Base-by-base conservation (phyloP, 2,329 filamentous ascomycete species). In the Arthrobotrys sphaeroides region DNA sequence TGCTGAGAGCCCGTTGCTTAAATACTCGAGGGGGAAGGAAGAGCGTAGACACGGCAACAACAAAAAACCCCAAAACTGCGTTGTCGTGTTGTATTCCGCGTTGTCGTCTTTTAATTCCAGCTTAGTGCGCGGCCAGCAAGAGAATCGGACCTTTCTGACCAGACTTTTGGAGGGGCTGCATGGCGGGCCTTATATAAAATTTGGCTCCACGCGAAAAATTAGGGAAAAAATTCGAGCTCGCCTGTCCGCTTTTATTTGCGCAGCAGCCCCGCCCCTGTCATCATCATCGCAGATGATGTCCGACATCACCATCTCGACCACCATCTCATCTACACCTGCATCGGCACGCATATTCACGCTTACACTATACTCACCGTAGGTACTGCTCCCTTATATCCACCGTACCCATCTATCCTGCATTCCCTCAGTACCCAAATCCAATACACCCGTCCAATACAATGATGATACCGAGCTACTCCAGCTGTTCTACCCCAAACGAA, bases 151-250 rank as follows among this genome's bases (percentile, higher is more conserved):
- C n/a, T n/a, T n/a, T n/a, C n/a, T n/a, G n/a, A n/a, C n/a, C n/a
- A n/a, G n/a, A n/a, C n/a, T 38, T 60, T 60, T 60, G 40, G 72
- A 75, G 72, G 72, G 72, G 72, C 72, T 75, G 72, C 72, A 75
- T 75, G 72, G 72, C 64, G 64, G 72, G 72, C 72, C 72, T 75
- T 75, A 75, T 62, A 75, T 75, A 75, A 64, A 75, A 75, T 67
- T 45, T 38, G 31, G 26, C 68, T 42, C n/a, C 31, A 53, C 42
- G 45, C 49, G 38, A 64, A 33, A 36, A 51, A 13, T 24, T 36
- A n/a, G 26, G 12, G n/a, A 16, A 49, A 47, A 55, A 55, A n/a
- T n/a, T n/a, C 51, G 51, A 38, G 51, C 47, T 33, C 47, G 51
- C 51, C 51, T 38, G 51, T 55, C 10, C 38, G 31, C n/a, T 51